These are phyloP conservation scores for Thielaviopsis euricoi DNA, from an alignment of 2,329 filamentous ascomycete species.

Conservation along the genomic window DNA sequence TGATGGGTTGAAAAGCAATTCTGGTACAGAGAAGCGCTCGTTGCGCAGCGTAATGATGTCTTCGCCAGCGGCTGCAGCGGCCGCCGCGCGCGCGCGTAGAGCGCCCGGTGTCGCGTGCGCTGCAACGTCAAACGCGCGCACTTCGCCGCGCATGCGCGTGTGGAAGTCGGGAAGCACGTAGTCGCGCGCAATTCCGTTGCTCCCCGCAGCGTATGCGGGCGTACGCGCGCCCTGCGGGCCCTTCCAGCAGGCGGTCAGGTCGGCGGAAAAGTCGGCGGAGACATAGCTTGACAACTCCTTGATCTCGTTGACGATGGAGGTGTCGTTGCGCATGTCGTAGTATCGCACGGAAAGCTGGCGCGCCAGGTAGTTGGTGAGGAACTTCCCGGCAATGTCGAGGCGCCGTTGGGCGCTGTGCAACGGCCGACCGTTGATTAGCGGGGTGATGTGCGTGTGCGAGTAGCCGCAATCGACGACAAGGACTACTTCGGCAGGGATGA, in stretches of 20 bases:
- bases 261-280: slow-evolving; percentile 54
- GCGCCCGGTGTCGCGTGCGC: slow-evolving; percentile 29
- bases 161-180: slow-evolving; percentile 80
- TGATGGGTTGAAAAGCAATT: slow-evolving; percentile 71
- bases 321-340: slow-evolving; percentile 90
- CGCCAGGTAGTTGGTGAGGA: slow-evolving; percentile 83
- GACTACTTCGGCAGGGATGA: slow-evolving; percentile 57
- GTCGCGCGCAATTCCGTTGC: slow-evolving; percentile 55
- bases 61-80: slow-evolving; percentile 36
- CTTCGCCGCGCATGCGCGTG: slow-evolving; percentile 42
- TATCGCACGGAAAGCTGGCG: slow-evolving; percentile 79
- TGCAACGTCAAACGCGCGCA: slow-evolving; percentile 61
- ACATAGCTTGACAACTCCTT: slow-evolving; percentile 85
- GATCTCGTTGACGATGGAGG: slow-evolving; percentile 86
- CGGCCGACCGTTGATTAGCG: slow-evolving; percentile 64
- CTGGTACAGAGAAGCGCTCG: slow-evolving; percentile 79
- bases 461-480: slow-evolving; percentile 84
- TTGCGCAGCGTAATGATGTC: slow-evolving; percentile 78
- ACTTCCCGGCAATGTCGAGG: slow-evolving; percentile 81
- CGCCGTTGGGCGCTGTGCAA: slow-evolving; percentile 68
- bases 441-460: slow-evolving; percentile 81
- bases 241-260: slow-evolving; percentile 77
- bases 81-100: slow-evolving; percentile 28
- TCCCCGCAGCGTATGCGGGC: slow-evolving; percentile 30
- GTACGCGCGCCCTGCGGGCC: slow-evolving; percentile 44